Evolutionary conservation across 805 yeast species (phyloP).

Genomic region (Groenewaldozyma salmanticensis): DNA sequence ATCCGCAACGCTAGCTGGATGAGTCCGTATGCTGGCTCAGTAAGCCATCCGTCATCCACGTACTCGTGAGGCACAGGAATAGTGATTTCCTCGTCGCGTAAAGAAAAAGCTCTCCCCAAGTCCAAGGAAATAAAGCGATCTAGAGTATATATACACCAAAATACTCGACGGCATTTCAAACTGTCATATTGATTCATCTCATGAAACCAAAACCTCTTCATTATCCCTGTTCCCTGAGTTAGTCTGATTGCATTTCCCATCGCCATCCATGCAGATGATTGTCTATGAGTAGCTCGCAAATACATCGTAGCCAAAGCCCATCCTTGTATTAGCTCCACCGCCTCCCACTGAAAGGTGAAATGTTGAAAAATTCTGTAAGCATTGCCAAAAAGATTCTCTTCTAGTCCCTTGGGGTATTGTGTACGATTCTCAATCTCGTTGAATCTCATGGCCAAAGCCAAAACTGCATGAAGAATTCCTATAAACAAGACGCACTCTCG

Average conservation of each 20-base stretch:
- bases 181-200: slow-evolving; percentile 26
- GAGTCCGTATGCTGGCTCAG: slow-evolving; percentile 24
- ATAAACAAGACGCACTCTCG: slow-evolving; percentile 30
- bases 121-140: slow-evolving; percentile 47
- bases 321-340: slow-evolving; percentile 40
- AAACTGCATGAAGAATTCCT: slow-evolving; percentile 41
- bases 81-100: slow-evolving; percentile 31
- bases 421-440: slow-evolving; percentile 30
- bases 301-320: slow-evolving; percentile 40
- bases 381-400: slow-evolving; percentile 35
- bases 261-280: slow-evolving; percentile 35
- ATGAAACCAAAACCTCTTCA: slow-evolving; percentile 15
- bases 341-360: slow-evolving; percentile 43
- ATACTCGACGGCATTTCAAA: slow-evolving; percentile 41
- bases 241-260: slow-evolving; percentile 35
- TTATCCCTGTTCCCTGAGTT: slow-evolving; percentile 37
- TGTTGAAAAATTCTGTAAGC: slow-evolving; percentile 31
- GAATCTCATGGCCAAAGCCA: slow-evolving; percentile 43
- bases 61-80: slow-evolving; percentile 14
- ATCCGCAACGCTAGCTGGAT: slow-evolving; percentile 10
- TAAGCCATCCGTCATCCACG: slow-evolving; percentile 40
- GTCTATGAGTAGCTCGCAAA: slow-evolving; percentile 36
- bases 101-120: slow-evolving; percentile 37
- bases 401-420: slow-evolving; percentile 23
- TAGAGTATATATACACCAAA: slow-evolving; percentile 45